Conservation (phyloP, 2,329 filamentous ascomycete genomes). For the Chaetomium sp. region DNA sequence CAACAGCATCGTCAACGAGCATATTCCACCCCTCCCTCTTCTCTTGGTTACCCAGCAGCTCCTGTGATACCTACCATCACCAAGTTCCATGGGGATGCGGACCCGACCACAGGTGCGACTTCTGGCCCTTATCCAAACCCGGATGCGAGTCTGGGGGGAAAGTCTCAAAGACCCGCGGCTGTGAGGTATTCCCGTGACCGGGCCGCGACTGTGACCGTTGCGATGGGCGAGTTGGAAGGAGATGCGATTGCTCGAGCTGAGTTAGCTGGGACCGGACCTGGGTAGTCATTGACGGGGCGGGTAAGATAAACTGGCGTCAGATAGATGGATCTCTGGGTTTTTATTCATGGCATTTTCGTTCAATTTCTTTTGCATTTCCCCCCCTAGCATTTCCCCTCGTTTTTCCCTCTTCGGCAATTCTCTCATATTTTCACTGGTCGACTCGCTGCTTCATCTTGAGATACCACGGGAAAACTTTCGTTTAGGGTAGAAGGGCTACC, state of each 20-base stretch:
- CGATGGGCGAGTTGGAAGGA: conserved; percentile 3
- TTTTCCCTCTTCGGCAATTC: background rate
- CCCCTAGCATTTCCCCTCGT: background rate
- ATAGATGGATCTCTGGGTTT: background rate
- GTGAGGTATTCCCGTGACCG: background rate
- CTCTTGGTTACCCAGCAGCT: no score
- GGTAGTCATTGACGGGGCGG: background rate
- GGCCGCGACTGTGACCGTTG: background rate
- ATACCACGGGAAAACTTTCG: conserved; percentile 1
- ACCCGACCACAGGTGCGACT: no score
- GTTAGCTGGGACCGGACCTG: background rate
- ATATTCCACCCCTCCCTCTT: background rate
- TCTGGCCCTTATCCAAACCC: background rate
- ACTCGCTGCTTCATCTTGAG: background rate
- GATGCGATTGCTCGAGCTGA: background rate
- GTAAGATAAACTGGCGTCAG: background rate
- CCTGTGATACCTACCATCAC: no score
- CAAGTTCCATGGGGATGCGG: no score
- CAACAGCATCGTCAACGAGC: background rate
- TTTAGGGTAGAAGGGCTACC: background rate
- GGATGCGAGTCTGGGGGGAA: background rate
- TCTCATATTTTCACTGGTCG: background rate
- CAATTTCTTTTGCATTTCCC: background rate
- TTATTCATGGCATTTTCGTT: no score
- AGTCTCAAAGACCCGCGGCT: background rate